Conservation (phyloP, 1,139 yeast genomes). For the Diutina neorugosa region DNA sequence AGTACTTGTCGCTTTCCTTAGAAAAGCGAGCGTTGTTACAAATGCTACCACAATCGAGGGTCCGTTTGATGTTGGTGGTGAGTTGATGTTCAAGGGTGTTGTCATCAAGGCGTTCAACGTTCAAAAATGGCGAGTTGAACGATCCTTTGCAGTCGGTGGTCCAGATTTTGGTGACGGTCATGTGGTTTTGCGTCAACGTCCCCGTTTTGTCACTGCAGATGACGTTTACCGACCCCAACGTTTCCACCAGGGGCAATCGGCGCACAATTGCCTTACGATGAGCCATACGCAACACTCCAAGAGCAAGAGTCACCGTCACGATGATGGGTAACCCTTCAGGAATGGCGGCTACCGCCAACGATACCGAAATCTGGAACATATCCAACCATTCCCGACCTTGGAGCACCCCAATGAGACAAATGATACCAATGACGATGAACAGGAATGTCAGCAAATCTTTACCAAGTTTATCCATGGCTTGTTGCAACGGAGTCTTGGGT, state of each 20-base stretch:
- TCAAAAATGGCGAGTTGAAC: slow-evolving; percentile 30
- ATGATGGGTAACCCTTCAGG: slow-evolving; percentile 97
- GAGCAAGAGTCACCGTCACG: slow-evolving; percentile 89
- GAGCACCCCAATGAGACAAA: slow-evolving; percentile 72
- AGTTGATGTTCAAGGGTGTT: slow-evolving; percentile 29
- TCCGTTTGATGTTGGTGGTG: slow-evolving; percentile 38
- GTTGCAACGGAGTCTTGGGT: slow-evolving; percentile 91
- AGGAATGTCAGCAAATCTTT: slow-evolving; percentile 75
- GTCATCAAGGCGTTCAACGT: slow-evolving; percentile 35
- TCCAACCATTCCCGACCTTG: slow-evolving; percentile 94
- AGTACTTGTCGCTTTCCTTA: slow-evolving; percentile 53
- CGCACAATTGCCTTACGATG: slow-evolving; percentile 84
- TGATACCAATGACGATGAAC: slow-evolving; percentile 75
- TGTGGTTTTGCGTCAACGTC: slow-evolving; percentile 84
- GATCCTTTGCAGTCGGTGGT: slow-evolving; percentile 57
- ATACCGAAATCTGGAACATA: slow-evolving; percentile 94
- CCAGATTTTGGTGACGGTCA: slow-evolving; percentile 87
- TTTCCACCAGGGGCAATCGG: slow-evolving; percentile 88
- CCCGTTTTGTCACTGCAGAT: slow-evolving; percentile 95
- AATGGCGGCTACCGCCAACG: slow-evolving; percentile 94
- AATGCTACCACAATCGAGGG: slow-evolving; percentile 58
- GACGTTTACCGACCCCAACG: slow-evolving; percentile 89
- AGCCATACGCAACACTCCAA: slow-evolving; percentile 95
- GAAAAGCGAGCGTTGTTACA: slow-evolving; percentile 77
- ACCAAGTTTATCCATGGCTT: slow-evolving; percentile 89